These are phyloP conservation scores for Leccinum pseudoinsigne DNA, from an alignment of 1,284 basidiomycete genomes.

Conservation along the genomic window DNA sequence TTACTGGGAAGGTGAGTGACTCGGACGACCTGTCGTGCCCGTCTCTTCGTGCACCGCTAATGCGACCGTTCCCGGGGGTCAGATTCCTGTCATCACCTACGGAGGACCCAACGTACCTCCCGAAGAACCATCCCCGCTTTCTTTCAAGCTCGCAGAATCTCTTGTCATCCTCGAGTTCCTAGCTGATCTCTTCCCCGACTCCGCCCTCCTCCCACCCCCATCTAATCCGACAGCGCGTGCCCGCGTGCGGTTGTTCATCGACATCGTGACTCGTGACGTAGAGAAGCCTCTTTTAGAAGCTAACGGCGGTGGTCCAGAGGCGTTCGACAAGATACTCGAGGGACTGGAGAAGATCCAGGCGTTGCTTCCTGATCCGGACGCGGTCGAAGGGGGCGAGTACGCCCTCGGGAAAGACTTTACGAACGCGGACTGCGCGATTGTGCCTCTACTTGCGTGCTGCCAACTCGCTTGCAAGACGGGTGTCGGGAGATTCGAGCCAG, in stretches of 20 bases:
- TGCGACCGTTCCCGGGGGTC: too few relatives aligned
- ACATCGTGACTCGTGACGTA: constrained; percentile 40
- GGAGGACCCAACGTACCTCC: constrained; percentile 52
- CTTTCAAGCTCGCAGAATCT: constrained; percentile 61
- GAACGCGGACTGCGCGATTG: constrained; percentile 54
- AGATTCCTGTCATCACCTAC: constrained; percentile 39
- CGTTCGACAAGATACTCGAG: constrained; percentile 3
- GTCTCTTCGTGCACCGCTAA: too few relatives aligned
- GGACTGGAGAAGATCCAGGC: constrained; percentile 35
- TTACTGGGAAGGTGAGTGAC: too few relatives aligned
- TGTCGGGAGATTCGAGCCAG: constrained; percentile 41
- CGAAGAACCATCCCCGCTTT: constrained; percentile 57
- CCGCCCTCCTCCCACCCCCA: constrained; percentile 37
- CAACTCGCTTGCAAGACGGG: constrained; percentile 44
- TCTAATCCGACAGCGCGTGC: constrained; percentile 55
- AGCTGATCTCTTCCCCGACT: constrained; percentile 52
- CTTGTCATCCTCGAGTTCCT: constrained; percentile 63
- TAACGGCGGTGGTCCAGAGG: background rate
- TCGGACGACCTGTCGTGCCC: too few relatives aligned
- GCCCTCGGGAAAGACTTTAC: constrained; percentile 40
- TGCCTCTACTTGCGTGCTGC: constrained; percentile 46
- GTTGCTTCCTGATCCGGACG: constrained; percentile 28
- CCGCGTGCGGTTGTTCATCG: constrained; percentile 59
- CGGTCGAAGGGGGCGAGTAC: constrained; percentile 19
- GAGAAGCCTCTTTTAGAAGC: background rate